Conservation (phyloP, 768 basidiomycete genomes). For the Lenzites betulinus region DNA sequence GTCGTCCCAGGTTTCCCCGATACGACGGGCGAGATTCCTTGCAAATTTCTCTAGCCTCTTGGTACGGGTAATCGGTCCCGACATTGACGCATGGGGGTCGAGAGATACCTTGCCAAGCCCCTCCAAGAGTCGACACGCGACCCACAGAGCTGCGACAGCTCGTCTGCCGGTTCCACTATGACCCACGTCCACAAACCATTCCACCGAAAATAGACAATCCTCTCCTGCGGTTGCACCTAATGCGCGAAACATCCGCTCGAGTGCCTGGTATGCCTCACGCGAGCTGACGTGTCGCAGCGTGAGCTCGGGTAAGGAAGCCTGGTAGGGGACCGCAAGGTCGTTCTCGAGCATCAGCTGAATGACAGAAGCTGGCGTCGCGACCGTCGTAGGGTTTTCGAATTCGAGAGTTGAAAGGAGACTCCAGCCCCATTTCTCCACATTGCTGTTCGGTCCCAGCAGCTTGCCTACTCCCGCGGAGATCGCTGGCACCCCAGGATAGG, state of each 20-base stretch:
- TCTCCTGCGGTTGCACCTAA: slow-evolving; percentile 73
- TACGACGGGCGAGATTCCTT: slow-evolving; percentile 58
- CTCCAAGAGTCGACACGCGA: slow-evolving; percentile 73
- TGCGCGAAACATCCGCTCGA: slow-evolving; percentile 73
- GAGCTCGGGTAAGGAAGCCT: slow-evolving; percentile 59
- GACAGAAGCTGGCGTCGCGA: slow-evolving; percentile 47
- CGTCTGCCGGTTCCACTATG: slow-evolving; percentile 44
- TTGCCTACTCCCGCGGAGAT: slow-evolving; percentile 57
- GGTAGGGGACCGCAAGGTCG: slow-evolving; percentile 38
- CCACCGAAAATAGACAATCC: slow-evolving; percentile 70
- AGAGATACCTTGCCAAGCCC: slow-evolving; percentile 61
- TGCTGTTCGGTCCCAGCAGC: slow-evolving; percentile 78
- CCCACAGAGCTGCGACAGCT: slow-evolving; percentile 81
- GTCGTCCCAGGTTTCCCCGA: slow-evolving; percentile 75
- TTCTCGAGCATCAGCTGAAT: slow-evolving; percentile 60
- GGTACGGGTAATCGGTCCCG: slow-evolving; percentile 30
- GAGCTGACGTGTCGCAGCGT: slow-evolving; percentile 57
- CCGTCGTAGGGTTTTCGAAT: slow-evolving; percentile 57
- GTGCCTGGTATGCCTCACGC: slow-evolving; percentile 48
- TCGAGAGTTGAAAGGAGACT: slow-evolving; percentile 80
- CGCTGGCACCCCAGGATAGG: slow-evolving; percentile 32
- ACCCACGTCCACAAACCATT: slow-evolving; percentile 73
- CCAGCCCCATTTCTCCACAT: slow-evolving; percentile 94
- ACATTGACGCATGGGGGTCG: slow-evolving; percentile 24
- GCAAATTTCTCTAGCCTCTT: slow-evolving; percentile 65